phyloP scores from a whole-genome alignment of 83 land plant genomes.

The Thuja plicata region DNA sequence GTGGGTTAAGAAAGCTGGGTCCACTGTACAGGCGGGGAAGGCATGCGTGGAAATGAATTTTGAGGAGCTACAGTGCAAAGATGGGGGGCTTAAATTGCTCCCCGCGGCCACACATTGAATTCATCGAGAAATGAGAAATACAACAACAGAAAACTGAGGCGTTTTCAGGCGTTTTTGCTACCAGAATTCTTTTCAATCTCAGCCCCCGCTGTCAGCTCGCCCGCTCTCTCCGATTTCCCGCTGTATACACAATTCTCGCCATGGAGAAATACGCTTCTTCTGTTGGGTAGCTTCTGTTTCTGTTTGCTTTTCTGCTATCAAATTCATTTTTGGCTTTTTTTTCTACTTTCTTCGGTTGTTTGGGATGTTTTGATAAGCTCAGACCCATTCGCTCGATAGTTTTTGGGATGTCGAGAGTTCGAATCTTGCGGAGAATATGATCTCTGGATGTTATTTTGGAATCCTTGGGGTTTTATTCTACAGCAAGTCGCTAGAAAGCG shows the following conservation, averaged over 20 bases:
- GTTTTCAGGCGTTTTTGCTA: background rate
- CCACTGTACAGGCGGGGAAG: background rate
- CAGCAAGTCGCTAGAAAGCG: background rate
- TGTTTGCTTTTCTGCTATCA: background rate
- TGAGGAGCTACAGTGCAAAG: background rate
- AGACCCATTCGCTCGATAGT: background rate
- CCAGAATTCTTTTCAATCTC: background rate
- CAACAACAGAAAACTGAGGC: slow-evolving; percentile 8
- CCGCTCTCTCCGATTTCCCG: background rate
- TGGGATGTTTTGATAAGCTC: background rate
- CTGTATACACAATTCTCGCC: background rate
- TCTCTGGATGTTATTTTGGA: background rate
- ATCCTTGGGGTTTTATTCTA: background rate
- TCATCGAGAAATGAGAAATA: background rate
- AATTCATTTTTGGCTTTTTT: background rate
- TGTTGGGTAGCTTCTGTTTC: background rate
- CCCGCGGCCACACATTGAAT: background rate
- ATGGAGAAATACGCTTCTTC: background rate
- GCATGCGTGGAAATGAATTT: background rate
- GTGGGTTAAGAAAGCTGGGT: background rate
- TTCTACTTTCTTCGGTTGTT: background rate
- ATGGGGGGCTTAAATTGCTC: background rate
- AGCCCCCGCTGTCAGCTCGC: slow-evolving; percentile 1
- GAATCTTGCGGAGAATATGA: background rate
- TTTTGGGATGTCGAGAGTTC: background rate